phyloP scores from a whole-genome alignment of 148 eudicot species.

The Nepenthes mirabilis region DNA sequence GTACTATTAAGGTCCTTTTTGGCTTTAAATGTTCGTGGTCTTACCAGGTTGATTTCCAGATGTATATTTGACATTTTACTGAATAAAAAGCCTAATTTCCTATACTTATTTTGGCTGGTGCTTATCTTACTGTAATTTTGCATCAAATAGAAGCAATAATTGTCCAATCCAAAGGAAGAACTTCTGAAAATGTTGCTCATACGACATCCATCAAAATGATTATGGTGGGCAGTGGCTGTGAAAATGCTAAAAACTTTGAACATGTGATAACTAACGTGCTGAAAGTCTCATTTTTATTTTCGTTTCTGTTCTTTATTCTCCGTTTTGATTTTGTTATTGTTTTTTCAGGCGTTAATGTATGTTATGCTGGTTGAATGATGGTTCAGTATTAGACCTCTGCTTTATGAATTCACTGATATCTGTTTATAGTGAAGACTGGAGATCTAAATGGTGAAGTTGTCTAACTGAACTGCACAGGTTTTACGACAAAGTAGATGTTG shows the following conservation, averaged over 20 bases:
- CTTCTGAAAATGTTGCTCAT: constrained; percentile 7
- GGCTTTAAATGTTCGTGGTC: constrained; percentile 1
- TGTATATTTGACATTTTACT: neutral
- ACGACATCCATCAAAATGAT: constrained; percentile 49
- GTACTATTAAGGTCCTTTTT: constrained; percentile 43
- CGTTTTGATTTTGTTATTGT: neutral
- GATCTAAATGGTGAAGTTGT: no score
- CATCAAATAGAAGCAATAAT: constrained; percentile 38
- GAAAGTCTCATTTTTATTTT: neutral
- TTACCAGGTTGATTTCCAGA: constrained; percentile 2
- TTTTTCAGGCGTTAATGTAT: no score
- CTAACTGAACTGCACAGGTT: constrained; percentile 24
- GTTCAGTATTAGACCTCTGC: no score
- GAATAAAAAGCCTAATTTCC: constrained; percentile 22
- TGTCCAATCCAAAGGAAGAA: constrained; percentile 24
- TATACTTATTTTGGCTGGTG: constrained; percentile 72
- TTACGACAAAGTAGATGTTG: constrained; percentile 52
- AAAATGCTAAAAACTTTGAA: constrained; percentile 45
- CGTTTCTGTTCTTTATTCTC: neutral
- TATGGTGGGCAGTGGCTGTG: constrained; percentile 58
- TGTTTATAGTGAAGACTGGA: no score
- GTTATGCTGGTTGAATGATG: no score
- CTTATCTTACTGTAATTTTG: constrained; percentile 60
- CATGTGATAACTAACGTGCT: constrained; percentile 28
- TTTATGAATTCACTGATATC: no score